Conservation (phyloP, 2,329 filamentous ascomycete genomes). For the Magnaporthiopsis rhizophila region DNA sequence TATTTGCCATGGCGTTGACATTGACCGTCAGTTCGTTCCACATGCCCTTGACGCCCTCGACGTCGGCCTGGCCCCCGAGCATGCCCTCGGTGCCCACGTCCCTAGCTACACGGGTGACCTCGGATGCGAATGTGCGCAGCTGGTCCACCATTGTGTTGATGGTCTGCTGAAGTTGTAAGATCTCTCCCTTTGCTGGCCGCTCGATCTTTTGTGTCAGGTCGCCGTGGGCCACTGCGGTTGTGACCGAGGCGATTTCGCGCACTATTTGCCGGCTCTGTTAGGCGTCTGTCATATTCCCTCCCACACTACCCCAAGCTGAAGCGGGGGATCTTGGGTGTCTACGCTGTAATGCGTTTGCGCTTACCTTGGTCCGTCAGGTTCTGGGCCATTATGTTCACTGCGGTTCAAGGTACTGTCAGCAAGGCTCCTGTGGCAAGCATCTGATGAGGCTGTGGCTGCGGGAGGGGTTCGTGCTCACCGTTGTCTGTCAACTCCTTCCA, state of each 20-base stretch:
- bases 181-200: slow-evolving; percentile 72
- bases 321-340: not conserved
- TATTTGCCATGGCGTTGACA: slow-evolving; percentile 83
- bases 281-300: not conserved
- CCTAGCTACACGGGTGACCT: slow-evolving; percentile 74
- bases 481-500: slow-evolving; percentile 96
- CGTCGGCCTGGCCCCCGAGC: slow-evolving; percentile 73
- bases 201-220: slow-evolving; percentile 81
- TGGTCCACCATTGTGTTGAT: slow-evolving; percentile 90
- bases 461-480: slow-evolving; percentile 33
- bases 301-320: not conserved
- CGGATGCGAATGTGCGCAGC: slow-evolving; percentile 72
- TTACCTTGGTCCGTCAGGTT: slow-evolving; percentile 69
- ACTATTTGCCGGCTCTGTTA: slow-evolving; percentile 33
- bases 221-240: slow-evolving; percentile 74
- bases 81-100: slow-evolving; percentile 82
- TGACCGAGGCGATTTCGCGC: slow-evolving; percentile 77
- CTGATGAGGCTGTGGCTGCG: not conserved
- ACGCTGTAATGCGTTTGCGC: slow-evolving; percentile 7
- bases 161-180: slow-evolving; percentile 73
- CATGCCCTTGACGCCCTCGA: slow-evolving; percentile 78
- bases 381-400: slow-evolving; percentile 77
- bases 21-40: slow-evolving; percentile 84
- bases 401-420: not conserved
- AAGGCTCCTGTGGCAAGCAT: not conserved